Base-by-base conservation (phyloP, 2,329 filamentous ascomycete genomes). In the Cladosporium oxysporum region DNA sequence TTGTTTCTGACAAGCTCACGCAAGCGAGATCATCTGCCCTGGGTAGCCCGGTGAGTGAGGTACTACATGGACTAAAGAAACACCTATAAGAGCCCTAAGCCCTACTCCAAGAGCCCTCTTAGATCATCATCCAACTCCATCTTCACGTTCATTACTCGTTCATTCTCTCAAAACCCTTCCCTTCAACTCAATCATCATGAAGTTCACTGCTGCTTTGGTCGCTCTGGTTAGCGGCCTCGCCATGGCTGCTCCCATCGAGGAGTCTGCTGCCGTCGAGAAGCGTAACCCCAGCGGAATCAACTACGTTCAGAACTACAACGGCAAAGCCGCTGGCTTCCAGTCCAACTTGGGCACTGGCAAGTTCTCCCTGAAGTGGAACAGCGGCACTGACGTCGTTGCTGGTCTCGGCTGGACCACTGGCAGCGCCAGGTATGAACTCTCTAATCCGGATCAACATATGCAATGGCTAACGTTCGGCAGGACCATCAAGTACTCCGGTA, bases 401-500 rank as follows among this genome's bases (percentile, higher is more conserved):
- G 68, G 69, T 65, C 67, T 71, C 1, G 69, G 69, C 26, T 71
- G 69, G 69, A 62, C 52, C 10, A 69, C 68, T 23, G 69, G 69
- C 16, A 61, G 66, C 62, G 68, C 67, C 47, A 68, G 69, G 66
- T 68, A 65, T 18, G 52, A 18, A 23, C 41, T 12, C n/a, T 47
- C n/a, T 10, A 21, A 26, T 21, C 16, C 12, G 37, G 16, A 10
- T 23, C n/a, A 18, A 29, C 18, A 8, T 29, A 8, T 16, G 23
- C 26, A 16, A 29, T 49, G 23, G n/a, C 47, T 55, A 23, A 53
- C n/a, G 3, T 23, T 18, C 12, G n/a, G 18, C 52, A 58, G 55
- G 23, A 33, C 33, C 23, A 58, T 71, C 63, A 68, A 61, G 33
- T 79, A 78, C 74, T 73, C 71, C 26, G 76, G 75, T 18, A 64